A percentile compares a stretch with the other conserved stretches of the same genome.
These are phyloP conservation scores for Chlorella sp. DNA, from an alignment of 139 green algal genomes.

Conservation along the genomic window DNA sequence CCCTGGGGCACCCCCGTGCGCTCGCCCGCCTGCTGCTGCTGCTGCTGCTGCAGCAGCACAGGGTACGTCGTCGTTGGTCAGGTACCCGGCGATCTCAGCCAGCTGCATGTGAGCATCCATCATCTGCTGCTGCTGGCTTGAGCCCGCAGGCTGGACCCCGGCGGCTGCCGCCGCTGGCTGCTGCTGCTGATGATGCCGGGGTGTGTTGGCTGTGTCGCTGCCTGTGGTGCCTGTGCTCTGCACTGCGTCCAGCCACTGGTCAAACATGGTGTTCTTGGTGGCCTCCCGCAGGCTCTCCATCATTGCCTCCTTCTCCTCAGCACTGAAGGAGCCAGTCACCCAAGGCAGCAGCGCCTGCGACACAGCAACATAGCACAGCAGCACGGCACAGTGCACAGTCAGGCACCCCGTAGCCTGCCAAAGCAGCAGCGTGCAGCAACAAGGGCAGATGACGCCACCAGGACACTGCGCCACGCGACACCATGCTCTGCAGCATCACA, in stretches of 20 bases:
- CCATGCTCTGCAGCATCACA: too few species aligned
- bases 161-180: background rate
- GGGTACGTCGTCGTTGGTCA: background rate
- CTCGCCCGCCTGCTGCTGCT: background rate
- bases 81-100: background rate
- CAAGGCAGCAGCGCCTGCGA: constrained; percentile 83
- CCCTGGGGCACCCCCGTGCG: too few species aligned
- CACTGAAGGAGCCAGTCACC: constrained; percentile 72
- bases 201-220: background rate
- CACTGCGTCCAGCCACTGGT: constrained; percentile 81
- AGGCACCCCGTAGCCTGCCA: too few species aligned
- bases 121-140: background rate
- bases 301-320: constrained; percentile 73
- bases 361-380: background rate
- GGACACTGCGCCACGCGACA: too few species aligned
- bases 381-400: too few species aligned
- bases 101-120: too few species aligned
- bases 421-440: too few species aligned
- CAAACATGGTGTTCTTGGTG: constrained; percentile 91
- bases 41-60: background rate
- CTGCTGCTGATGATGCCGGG: too few species aligned
- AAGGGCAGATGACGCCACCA: too few species aligned
- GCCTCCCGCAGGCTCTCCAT: constrained; percentile 70
- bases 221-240: background rate
- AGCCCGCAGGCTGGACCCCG: too few species aligned